Evolutionary conservation across 2,329 filamentous ascomycete species (phyloP).

Genomic region (Curvularia sp.): DNA sequence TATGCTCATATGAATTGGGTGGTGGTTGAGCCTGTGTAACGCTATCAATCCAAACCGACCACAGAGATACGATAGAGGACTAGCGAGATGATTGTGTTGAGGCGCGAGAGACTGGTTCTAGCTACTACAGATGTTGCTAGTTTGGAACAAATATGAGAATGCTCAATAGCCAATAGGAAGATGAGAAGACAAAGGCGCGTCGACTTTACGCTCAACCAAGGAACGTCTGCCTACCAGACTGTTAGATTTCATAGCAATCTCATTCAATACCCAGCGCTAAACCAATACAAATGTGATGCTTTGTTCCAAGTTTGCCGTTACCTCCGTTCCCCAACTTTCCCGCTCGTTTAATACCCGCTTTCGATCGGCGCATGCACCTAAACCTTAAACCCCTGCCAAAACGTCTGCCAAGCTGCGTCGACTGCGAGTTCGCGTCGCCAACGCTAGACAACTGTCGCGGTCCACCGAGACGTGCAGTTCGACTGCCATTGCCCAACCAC

Average conservation of each 20-base stretch:
- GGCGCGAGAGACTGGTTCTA: neutral
- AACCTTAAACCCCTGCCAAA: slow-evolving; percentile 41
- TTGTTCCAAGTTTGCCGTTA: neutral
- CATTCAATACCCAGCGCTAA: neutral
- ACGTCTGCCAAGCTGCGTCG: slow-evolving; percentile 37
- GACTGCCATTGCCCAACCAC: slow-evolving; percentile 23
- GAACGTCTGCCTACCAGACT: neutral
- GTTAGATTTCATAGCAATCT: neutral
- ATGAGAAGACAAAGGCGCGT: neutral
- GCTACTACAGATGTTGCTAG: neutral
- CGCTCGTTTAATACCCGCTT: slow-evolving; percentile 19
- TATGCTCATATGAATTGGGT: neutral
- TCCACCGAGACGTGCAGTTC: slow-evolving; percentile 27
- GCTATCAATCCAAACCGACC: neutral
- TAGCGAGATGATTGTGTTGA: neutral
- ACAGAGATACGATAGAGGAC: neutral
- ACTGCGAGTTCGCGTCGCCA: slow-evolving; percentile 43
- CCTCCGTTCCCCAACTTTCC: slow-evolving; percentile 1
- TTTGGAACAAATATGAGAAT: neutral
- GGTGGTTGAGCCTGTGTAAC: neutral
- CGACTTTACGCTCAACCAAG: neutral
- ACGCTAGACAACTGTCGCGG: slow-evolving; percentile 42
- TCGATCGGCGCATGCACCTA: slow-evolving; percentile 42
- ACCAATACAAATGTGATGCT: neutral
- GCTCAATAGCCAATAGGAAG: neutral